These are phyloP conservation scores for Diaporthe ampelina DNA, from an alignment of 2,329 filamentous ascomycete species.

Conservation along the genomic window DNA sequence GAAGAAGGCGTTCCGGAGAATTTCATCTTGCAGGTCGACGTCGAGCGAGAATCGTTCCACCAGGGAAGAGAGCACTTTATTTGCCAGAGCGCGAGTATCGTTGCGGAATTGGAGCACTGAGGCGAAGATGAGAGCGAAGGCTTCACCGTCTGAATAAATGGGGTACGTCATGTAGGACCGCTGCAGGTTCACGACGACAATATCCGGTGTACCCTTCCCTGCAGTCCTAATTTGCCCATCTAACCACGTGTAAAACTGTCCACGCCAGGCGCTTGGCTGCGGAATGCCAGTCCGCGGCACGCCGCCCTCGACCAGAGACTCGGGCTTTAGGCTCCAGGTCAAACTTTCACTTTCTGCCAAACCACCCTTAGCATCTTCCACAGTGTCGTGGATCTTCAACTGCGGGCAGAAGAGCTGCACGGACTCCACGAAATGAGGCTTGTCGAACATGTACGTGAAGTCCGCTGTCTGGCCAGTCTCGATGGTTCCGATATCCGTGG, in stretches of 20 bases:
- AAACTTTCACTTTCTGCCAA: background rate
- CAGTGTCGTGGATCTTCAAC: background rate
- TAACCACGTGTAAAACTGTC: conserved; percentile 14
- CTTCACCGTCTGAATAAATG: conserved; percentile 27
- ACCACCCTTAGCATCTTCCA: background rate
- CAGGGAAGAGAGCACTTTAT: background rate
- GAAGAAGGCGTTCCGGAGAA: conserved; percentile 26
- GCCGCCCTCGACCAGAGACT: conserved; percentile 16
- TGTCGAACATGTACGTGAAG: conserved; percentile 31
- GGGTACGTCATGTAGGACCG: conserved; percentile 33
- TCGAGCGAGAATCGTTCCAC: conserved; percentile 25
- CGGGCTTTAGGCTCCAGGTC: background rate
- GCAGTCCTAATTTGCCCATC: background rate
- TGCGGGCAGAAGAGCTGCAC: conserved; percentile 24
- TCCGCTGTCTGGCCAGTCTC: conserved; percentile 31
- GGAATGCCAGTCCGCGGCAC: conserved; percentile 16
- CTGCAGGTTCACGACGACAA: conserved; percentile 7
- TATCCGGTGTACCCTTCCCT: background rate
- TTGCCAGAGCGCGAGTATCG: conserved; percentile 47
- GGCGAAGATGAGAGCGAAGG: conserved; percentile 49
- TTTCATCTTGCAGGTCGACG: background rate
- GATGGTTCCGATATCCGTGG: background rate
- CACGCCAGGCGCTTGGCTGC: conserved; percentile 8
- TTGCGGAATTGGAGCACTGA: conserved; percentile 51
- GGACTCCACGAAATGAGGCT: conserved; percentile 6